Evolutionary conservation across 2,329 filamentous ascomycete species (phyloP), one percentile per base, ranked within the genome.

Genomic region (Tolypocladium ophioglossoides): DNA sequence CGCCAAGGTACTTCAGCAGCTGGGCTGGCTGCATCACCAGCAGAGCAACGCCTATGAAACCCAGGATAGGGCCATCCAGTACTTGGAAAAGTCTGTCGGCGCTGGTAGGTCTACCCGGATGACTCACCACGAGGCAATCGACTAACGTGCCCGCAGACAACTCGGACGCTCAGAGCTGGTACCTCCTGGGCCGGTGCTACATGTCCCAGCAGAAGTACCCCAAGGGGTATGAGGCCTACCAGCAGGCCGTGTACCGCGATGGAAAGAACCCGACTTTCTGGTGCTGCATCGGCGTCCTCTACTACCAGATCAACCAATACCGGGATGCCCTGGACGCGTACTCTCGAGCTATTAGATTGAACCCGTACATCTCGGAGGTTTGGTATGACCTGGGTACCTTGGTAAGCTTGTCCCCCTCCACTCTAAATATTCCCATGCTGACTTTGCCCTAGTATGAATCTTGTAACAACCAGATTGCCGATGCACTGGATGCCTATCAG

Each of bases 261-360:
- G 94, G 94, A 37, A 87, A 94, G 62, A 97, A 97, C 69, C 94
- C 94, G 20, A 97, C 94, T 2, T 99, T 97, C 76, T 99, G 94
- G 94, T 97, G 94, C 76, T 97, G 92, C 11, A 99, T 99, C 67
- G 94, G 94, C 69, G 94, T 99, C 18, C 80, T 99, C 56, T 99
- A 99, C 71, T 99, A 97, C 74, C 94, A 97, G 73, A 99, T 99
- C 76, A 99, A 97, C 72, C 94, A 99, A 74, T 99, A 99, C 73
- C 86, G 94, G 56, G 94, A 99, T 76, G 94, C 94, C 3, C 81
- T 99, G 52, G 94, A 99, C 74, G 94, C 94, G 40, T 99, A 97
- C 72, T 96, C 91, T 57, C 88, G 94, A 57, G 94, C 94, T 49
- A 99, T 97, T 64, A 87, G 94, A 54, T 74, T 99, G 63, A 99